Base-by-base conservation (phyloP, 2,329 filamentous ascomycete species). In the Fonsecaea erecta region DNA sequence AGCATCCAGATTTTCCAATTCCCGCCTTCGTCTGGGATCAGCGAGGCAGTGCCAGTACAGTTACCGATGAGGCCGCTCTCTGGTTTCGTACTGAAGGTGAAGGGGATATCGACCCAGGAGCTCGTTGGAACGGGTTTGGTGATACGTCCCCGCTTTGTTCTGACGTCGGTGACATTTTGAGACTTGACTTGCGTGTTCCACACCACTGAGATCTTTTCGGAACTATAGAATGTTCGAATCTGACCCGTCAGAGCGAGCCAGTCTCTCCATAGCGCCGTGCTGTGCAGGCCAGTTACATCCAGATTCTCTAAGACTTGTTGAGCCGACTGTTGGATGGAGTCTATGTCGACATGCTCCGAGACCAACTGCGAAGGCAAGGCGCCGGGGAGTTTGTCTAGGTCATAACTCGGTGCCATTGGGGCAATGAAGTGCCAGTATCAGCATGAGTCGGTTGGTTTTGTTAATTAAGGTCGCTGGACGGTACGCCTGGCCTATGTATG, bases 1-100 rank as follows among this genome's bases (percentile, higher is more conserved):
- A 74, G 37, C 37, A 73, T 65, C 72, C 72, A 75, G 21, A 74
- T 73, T 28, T 72, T 72, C 72, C 72, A 74, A 1, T 62, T 48
- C 26, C 62, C 21, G 64, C 63, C 54, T 11, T 55, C 52, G 18
- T 52, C 51, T 16, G 65, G 68, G 7, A 72, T 63, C 16, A 74
- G 57, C 18, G 68, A 69, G 9, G 72, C 26, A 18, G 66, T 68
- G 14, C 70, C 72, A 16, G 65, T 70, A 37, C 69, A 70, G n/a
- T 55, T 66, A 12, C 40, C 61, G 48, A 18, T 62, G 57, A 68
- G 64, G n/a, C 43, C 46, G 43, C 40, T 34, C 3, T 59, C 52
- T 26, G 46, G 60, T 12, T 55, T 35, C n/a, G 54, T 61, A 21
- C 7, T 61, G 53, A 66, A 68, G 16, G 55, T 55, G 32, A 66